A percentile compares a stretch with the other conserved stretches of the same genome.
These are phyloP conservation scores for Puccinia polysora DNA, from an alignment of 1,284 basidiomycete species.

Conservation along the genomic window DNA sequence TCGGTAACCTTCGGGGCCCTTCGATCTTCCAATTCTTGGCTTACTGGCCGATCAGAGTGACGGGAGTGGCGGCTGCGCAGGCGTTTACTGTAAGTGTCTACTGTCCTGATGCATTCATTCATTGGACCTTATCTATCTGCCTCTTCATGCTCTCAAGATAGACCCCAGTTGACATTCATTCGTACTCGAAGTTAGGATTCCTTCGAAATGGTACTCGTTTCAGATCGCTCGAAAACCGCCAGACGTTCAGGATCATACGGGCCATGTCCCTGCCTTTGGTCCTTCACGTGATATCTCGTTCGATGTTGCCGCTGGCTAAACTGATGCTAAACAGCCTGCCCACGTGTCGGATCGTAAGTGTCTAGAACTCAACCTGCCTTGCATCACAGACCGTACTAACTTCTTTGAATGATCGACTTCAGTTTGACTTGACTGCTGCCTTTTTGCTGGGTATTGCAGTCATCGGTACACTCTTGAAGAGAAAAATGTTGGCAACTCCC, in stretches of 20 bases:
- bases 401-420: neutral
- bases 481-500: neutral
- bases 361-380: neutral
- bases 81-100: conserved; percentile 12
- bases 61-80: conserved; percentile 1
- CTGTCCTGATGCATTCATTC: neutral
- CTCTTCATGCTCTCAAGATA: neutral
- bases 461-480: neutral
- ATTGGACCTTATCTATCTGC: neutral
- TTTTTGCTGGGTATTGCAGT: neutral
- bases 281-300: neutral
- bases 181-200: neutral
- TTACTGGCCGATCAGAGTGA: conserved; percentile 33
- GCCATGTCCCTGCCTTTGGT: conserved; percentile 1
- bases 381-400: neutral
- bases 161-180: neutral
- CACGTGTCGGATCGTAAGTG: conserved; percentile 13
- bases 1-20: neutral
- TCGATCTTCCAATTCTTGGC: conserved; percentile 9
- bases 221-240: neutral
- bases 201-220: neutral
- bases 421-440: conserved; percentile 22
- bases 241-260: conserved; percentile 1
- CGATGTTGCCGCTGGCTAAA: conserved; percentile 10
- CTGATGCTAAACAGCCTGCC: neutral